These are phyloP conservation scores for Spinellus fusiger DNA, from an alignment of 192 early-diverging fungal species.

Conservation along the genomic window DNA sequence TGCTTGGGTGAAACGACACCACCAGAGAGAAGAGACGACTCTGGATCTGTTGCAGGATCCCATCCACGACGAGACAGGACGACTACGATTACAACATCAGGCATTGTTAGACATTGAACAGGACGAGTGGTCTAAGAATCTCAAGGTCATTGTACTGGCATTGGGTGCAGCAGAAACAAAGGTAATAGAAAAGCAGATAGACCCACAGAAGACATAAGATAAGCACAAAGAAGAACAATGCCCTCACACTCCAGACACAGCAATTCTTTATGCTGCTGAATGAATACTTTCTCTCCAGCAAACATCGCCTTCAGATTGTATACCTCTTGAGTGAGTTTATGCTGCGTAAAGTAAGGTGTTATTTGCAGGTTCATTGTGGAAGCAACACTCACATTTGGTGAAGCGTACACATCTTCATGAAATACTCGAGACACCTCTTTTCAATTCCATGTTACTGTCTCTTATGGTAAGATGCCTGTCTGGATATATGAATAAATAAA, in stretches of 20 bases:
- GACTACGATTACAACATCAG: conserved; percentile 10
- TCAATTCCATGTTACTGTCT: conserved; percentile 40
- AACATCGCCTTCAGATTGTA: conserved; percentile 40
- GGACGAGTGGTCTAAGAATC: conserved; percentile 32
- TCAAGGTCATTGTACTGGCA: conserved; percentile 14
- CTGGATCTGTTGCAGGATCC: neutral
- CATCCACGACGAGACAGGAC: neutral
- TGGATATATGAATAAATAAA: neutral
- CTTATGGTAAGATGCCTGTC: conserved; percentile 37
- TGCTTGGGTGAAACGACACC: conserved; percentile 6
- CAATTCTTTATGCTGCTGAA: conserved; percentile 45
- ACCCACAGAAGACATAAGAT: neutral
- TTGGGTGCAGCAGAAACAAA: conserved; percentile 30
- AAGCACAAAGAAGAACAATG: neutral
- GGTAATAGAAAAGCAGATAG: conserved; percentile 10
- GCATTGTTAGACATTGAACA: conserved; percentile 23
- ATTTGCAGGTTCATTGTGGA: neutral
- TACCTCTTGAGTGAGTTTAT: conserved; percentile 46
- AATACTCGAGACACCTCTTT: conserved; percentile 47
- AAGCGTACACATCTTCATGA: conserved; percentile 47
- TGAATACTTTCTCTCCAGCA: conserved; percentile 40
- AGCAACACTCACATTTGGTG: neutral
- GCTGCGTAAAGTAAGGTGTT: conserved; percentile 34
- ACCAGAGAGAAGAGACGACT: conserved; percentile 6
- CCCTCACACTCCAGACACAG: conserved; percentile 1